A percentile compares a stretch with the other conserved stretches of the same genome.
Evolutionary conservation across 306 rosid species (phyloP).

Genomic region (Gastrolobium bilobum): DNA sequence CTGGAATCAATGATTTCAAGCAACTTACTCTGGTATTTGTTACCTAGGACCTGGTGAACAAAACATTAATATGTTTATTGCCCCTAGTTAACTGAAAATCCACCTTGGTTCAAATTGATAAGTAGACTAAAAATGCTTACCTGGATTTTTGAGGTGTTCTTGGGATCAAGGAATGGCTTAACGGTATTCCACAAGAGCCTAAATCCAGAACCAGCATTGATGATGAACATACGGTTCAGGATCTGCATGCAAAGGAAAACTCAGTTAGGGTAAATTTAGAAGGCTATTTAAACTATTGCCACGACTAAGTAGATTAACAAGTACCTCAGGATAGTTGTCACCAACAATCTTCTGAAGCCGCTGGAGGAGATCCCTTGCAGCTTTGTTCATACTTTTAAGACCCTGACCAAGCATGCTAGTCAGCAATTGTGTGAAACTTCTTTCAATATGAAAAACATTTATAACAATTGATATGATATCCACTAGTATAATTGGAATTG

Average conservation of each 20-base stretch:
- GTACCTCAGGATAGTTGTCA: slow-evolving; percentile 96
- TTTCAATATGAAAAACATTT: background rate
- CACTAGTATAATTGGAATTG: slow-evolving; percentile 21
- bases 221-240: slow-evolving; percentile 96
- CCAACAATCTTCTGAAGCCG: slow-evolving; percentile 94
- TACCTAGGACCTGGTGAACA: slow-evolving; percentile 82
- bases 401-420: slow-evolving; percentile 61
- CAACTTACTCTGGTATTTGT: slow-evolving; percentile 95
- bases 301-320: slow-evolving; percentile 23
- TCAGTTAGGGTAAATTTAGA: slow-evolving; percentile 36
- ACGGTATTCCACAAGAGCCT: slow-evolving; percentile 95
- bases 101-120: background rate
- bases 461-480: slow-evolving; percentile 18
- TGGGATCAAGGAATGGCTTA: slow-evolving; percentile 95
- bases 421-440: slow-evolving; percentile 27
- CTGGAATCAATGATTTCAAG: slow-evolving; percentile 95
- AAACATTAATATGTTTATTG: slow-evolving; percentile 44
- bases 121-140: slow-evolving; percentile 55
- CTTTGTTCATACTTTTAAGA: slow-evolving; percentile 80
- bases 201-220: slow-evolving; percentile 99
- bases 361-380: slow-evolving; percentile 91
- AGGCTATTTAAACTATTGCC: slow-evolving; percentile 20
- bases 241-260: slow-evolving; percentile 55
- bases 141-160: slow-evolving; percentile 90
- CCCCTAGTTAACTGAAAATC: slow-evolving; percentile 32